Percentiles rank a stretch among this genome's conserved stretches.
These are phyloP conservation scores for Dothideomycetes sp. DNA, from an alignment of 2,329 filamentous ascomycete genomes.

Conservation along the genomic window DNA sequence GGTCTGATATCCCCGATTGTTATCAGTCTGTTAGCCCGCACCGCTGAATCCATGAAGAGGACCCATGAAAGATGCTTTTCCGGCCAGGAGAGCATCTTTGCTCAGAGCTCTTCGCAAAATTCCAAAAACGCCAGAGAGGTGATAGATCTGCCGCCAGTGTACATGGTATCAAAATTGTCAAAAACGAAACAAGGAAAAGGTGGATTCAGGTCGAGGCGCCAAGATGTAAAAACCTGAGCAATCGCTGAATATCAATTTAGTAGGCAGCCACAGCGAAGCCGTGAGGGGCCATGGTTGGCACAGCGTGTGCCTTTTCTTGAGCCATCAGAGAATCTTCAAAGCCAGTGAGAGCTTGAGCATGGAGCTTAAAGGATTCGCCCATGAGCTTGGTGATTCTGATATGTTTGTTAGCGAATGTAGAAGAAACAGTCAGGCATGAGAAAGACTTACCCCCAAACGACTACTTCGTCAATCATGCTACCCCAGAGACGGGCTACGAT, in stretches of 20 bases:
- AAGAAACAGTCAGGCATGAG: not conserved
- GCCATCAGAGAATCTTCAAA: conserved; percentile 70
- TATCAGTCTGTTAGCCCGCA: conserved; percentile 1
- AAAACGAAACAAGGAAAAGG: conserved; percentile 4
- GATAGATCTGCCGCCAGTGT: not conserved
- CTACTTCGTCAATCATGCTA: conserved; percentile 95
- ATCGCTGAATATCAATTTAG: conserved; percentile 3
- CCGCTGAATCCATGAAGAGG: conserved; percentile 4
- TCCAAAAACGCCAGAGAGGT: conserved; percentile 2
- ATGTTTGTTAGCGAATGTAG: conserved; percentile 31
- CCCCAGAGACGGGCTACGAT: conserved; percentile 93
- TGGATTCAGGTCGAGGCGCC: conserved; percentile 2
- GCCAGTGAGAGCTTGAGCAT: conserved; percentile 86
- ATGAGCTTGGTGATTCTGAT: conserved; percentile 81
- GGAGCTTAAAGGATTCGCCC: conserved; percentile 95
- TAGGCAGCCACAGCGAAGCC: conserved; percentile 20
- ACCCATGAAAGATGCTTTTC: conserved; percentile 4
- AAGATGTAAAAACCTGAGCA: conserved; percentile 2
- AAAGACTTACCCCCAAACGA: conserved; percentile 90
- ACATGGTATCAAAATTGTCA: not conserved
- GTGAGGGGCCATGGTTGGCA: conserved; percentile 27
- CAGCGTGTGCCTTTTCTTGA: conserved; percentile 29
- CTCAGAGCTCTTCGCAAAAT: conserved; percentile 2
- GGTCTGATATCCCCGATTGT: conserved; percentile 7
- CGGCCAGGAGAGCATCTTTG: conserved; percentile 6